Evolutionary conservation across 208 protist species (phyloP).

Genomic region (Wallacemonas sp.): DNA sequence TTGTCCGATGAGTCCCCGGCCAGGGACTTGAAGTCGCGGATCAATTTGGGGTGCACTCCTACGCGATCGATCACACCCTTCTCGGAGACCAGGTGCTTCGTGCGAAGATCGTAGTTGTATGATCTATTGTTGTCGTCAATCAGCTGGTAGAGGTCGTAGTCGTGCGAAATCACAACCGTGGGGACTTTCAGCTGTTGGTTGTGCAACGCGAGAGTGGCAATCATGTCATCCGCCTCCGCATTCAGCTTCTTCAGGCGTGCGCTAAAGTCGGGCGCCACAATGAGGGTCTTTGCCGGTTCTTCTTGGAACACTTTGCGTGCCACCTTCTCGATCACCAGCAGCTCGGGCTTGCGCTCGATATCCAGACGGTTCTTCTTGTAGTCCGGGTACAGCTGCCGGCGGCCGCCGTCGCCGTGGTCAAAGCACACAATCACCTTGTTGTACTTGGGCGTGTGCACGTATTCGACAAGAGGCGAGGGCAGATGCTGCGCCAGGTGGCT

Average conservation of each 20-base stretch:
- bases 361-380: slow-evolving; percentile 78
- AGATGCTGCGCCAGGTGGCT: slow-evolving; percentile 79
- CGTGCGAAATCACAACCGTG: slow-evolving; percentile 87
- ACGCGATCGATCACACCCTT: slow-evolving; percentile 74
- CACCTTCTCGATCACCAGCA: slow-evolving; percentile 78
- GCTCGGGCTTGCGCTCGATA: slow-evolving; percentile 44
- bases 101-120: slow-evolving; percentile 89
- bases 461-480: slow-evolving; percentile 87
- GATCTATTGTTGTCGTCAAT: slow-evolving; percentile 72
- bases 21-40: slow-evolving; percentile 87
- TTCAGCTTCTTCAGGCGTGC: slow-evolving; percentile 66
- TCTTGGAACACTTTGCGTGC: slow-evolving; percentile 78
- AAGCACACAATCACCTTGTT: slow-evolving; percentile 90
- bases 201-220: slow-evolving; percentile 74
- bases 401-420: slow-evolving; percentile 90
- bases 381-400: slow-evolving; percentile 63
- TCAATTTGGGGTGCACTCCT: slow-evolving; percentile 81
- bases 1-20: slow-evolving; percentile 86
- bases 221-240: slow-evolving; percentile 92
- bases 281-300: slow-evolving; percentile 63
- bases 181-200: slow-evolving; percentile 76
- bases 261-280: slow-evolving; percentile 79
- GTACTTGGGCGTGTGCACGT: slow-evolving; percentile 82
- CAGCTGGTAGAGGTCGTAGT: slow-evolving; percentile 90
- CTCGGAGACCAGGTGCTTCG: slow-evolving; percentile 86